Conservation (phyloP, 176 grass and related monocot genomes). For the Ensete glaucum region DNA sequence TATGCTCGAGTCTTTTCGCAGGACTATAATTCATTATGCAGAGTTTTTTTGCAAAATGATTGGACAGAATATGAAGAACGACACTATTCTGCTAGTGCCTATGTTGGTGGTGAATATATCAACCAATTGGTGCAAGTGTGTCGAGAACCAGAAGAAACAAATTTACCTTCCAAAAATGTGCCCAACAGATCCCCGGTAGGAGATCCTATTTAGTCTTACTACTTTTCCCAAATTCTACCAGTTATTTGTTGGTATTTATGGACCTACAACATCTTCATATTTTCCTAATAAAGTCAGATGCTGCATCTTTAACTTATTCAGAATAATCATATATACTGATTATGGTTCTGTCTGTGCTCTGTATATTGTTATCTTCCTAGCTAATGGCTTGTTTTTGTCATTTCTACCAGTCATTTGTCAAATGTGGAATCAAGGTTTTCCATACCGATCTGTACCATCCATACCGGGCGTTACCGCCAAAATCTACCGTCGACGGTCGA, state of each 20-base stretch:
- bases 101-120: conserved; percentile 12
- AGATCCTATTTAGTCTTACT: not conserved
- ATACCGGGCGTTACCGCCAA: no score
- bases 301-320: not conserved
- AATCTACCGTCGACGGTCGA: no score
- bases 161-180: conserved; percentile 1
- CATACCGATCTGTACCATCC: no score
- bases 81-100: conserved; percentile 4
- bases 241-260: not conserved
- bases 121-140: conserved; percentile 18
- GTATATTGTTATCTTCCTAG: not conserved
- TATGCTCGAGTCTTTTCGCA: conserved; percentile 23
- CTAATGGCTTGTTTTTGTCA: not conserved
- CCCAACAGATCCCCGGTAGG: conserved; percentile 10
- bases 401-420: not conserved
- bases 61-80: conserved; percentile 17
- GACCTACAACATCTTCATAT: not conserved
- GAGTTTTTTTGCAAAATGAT: conserved; percentile 30
- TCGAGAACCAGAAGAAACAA: conserved; percentile 14
- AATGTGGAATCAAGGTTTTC: not conserved
- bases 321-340: no score
- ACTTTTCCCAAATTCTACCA: not conserved
- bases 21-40: conserved; percentile 52
- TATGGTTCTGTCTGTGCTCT: not conserved
- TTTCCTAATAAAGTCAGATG: not conserved